Base-by-base conservation (phyloP, 176 grass and related monocot species). In the Leersia perrieri region DNA sequence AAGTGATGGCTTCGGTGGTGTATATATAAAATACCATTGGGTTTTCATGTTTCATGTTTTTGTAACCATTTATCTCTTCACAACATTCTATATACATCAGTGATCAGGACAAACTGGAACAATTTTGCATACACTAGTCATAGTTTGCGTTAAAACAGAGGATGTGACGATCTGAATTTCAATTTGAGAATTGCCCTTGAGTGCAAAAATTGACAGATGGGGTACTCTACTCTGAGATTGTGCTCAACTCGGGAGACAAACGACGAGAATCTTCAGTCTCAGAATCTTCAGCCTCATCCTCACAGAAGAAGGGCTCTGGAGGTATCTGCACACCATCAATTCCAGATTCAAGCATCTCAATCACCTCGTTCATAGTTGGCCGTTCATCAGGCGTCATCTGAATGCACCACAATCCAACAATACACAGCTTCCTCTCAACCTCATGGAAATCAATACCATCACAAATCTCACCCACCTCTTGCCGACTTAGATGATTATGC, bases 321-420 rank as follows among this genome's bases (percentile, higher is more conserved):
- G 90, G 90, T 36, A 92, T 80, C 5, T 83, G 22, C 9, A 84
- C 5, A 8, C 2, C 15, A 49, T 77, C 41, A 0, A 67, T 1
- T 7, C 66, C 70, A 11, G 32, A 22, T 88, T 92, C 77, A 7
- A 80, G 51, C 78, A 92, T 92, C 14, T 92, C 73, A 33, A 89
- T 27, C 0, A 86, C 86, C 42, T 73, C n/a, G 4, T 33, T 71
- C 90, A 89, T 92, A 1, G 74, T 75, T 0, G 87, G 87, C 0
- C 79, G 41, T 31, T 70, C 67, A 23, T 76, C 36, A 0, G 80
- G 66, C 23, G 3, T 89, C 45, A 89, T 87, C 25, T 89, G 87
- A 25, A 92, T 92, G 83, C 90, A 89, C 74, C 79, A 81, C 1
- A 92, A 32, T 4, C 87, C 90, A 3, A 84, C 7, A 2, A 83